phyloP scores from a whole-genome alignment of 2,329 filamentous ascomycete species.

The Botrytis galanthina region DNA sequence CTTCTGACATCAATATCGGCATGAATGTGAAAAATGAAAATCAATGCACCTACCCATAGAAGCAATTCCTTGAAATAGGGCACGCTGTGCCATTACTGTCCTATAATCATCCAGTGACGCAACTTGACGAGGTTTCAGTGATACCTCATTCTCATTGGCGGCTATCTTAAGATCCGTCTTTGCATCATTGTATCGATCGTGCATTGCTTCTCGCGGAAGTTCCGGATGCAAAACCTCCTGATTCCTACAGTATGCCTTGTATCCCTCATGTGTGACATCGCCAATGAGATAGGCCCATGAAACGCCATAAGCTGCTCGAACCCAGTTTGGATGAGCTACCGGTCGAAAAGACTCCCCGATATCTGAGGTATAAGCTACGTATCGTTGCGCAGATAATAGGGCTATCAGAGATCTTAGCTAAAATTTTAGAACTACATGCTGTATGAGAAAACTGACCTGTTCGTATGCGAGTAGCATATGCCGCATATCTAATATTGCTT shows the following conservation, averaged over 20 bases:
- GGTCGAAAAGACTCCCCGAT: conserved; percentile 96
- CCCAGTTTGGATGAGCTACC: conserved; percentile 79
- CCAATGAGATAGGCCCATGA: conserved; percentile 92
- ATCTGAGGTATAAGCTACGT: conserved; percentile 95
- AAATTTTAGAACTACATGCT: neutral
- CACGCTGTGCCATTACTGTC: conserved; percentile 86
- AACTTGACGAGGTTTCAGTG: conserved; percentile 46
- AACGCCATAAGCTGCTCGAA: conserved; percentile 81
- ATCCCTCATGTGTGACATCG: conserved; percentile 89
- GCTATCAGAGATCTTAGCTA: conserved; percentile 45
- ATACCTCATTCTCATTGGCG: conserved; percentile 22
- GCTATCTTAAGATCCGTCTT: conserved; percentile 26
- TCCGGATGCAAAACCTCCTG: conserved; percentile 71
- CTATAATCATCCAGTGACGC: conserved; percentile 84
- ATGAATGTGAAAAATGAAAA: conserved; percentile 52
- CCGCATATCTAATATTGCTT: conserved; percentile 83
- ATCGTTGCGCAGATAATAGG: conserved; percentile 85
- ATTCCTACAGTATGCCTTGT: conserved; percentile 90
- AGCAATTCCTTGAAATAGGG: conserved; percentile 84
- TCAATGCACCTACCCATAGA: conserved; percentile 77
- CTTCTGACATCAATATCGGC: neutral
- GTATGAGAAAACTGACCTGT: conserved; percentile 45
- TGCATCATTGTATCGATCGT: conserved; percentile 38
- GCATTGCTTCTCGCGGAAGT: conserved; percentile 43
- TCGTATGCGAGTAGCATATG: conserved; percentile 80